Evolutionary conservation across 768 basidiomycete species (phyloP), one percentile per base, ranked within the genome.

Genomic region (Mycena metata): DNA sequence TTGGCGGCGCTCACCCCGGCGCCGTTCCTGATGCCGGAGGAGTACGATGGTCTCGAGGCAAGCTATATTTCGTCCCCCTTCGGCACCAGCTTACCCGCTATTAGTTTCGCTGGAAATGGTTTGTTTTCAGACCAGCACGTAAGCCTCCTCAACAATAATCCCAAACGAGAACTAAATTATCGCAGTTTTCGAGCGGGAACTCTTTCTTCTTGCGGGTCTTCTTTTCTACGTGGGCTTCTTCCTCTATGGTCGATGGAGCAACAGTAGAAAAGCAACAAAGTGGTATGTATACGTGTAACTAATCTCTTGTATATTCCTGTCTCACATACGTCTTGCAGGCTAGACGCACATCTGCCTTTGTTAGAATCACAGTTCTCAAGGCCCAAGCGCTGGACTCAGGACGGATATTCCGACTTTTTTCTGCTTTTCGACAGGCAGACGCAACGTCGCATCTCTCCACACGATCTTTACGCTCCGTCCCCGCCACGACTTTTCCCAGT

Each of bases 391-490:
- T 79, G 92, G 55, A 84, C 85, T 39, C 63, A 83, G 45, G 95
- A 96, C 73, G 94, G 94, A 21, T 83, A 90, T 73, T 85, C 90
- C 4, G 94, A 95, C 81, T 92, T 90, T 76, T n/a, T 93, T 95
- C 83, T 85, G 86, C 76, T 98, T 93, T 81, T 94, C 94, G 46
- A 96, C 95, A 3, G 96, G 96, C 60, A 84, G 96, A 67, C 91
- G 92, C 66, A 89, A 88, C 71, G 76, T 96, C 62, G 81, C 87
- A 30, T 92, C 91, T 35, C 84, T 96, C 60, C 96, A 97, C 83
- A 90, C 92, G 56, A 85, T 92, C 73, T 86, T 96, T 78, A 83
- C 88, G 50, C 85, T 96, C 69, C 83, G 88, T 50, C 95, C 96
- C 67, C 90, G 92, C 76, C 96, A 98, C 79, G 96, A 97, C 80